Conservation (phyloP, 2,329 filamentous ascomycete species). For the Pyricularia sp. region DNA sequence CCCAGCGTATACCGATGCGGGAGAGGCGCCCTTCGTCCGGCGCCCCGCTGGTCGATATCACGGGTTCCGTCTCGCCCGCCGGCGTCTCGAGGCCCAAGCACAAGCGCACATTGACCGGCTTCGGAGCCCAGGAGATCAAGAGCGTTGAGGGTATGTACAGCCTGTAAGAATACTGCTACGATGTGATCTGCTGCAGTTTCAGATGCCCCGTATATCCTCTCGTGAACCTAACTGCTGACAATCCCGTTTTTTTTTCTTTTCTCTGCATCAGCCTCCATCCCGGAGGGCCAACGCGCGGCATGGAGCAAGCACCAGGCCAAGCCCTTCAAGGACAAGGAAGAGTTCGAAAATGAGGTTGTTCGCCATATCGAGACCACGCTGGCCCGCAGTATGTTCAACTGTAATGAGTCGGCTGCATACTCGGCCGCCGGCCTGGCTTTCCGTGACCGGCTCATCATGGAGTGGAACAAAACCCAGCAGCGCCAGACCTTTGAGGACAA, state of each 20-base stretch:
- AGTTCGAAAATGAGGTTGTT: conserved; percentile 81
- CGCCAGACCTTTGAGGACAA: conserved; percentile 81
- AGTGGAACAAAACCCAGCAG: conserved; percentile 98
- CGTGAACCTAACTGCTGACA: not conserved
- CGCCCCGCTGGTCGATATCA: conserved; percentile 77
- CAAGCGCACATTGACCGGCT: conserved; percentile 92
- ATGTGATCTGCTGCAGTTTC: not conserved
- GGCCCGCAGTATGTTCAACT: conserved; percentile 95
- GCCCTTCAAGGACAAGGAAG: conserved; percentile 69
- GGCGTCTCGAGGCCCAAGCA: conserved; percentile 88
- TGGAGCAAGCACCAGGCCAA: conserved; percentile 57
- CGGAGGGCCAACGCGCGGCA: conserved; percentile 76
- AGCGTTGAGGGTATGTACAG: conserved; percentile 65
- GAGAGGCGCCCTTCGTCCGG: conserved; percentile 75
- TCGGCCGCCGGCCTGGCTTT: conserved; percentile 85
- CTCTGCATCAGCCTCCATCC: conserved; percentile 55
- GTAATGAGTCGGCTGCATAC: conserved; percentile 90
- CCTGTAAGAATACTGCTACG: not conserved
- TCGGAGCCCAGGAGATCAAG: conserved; percentile 87
- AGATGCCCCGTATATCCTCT: not conserved
- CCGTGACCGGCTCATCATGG: conserved; percentile 82
- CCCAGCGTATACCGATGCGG: conserved; percentile 36
- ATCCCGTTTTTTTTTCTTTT: not conserved
- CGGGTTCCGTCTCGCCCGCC: conserved; percentile 76
- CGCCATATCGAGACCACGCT: conserved; percentile 94